These are phyloP conservation scores for Clitopilus hobsonii DNA, from an alignment of 768 basidiomycete species.

Conservation along the genomic window DNA sequence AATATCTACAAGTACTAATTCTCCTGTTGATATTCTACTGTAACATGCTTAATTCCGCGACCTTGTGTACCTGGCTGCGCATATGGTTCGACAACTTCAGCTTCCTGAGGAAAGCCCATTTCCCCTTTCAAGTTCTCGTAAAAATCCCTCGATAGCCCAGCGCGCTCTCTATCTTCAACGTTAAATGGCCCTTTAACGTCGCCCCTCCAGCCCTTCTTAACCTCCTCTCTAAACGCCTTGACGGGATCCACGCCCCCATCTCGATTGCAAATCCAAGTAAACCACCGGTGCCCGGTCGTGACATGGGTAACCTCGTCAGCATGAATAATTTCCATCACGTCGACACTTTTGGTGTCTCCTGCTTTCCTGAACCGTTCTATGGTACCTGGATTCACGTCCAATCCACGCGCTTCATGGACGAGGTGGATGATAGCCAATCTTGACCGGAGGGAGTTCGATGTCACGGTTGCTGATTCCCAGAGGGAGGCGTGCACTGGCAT, in stretches of 20 bases:
- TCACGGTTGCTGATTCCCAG: constrained; percentile 74
- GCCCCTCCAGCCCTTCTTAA: constrained; percentile 64
- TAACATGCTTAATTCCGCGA: background rate
- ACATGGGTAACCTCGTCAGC: constrained; percentile 81
- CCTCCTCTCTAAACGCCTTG: constrained; percentile 63
- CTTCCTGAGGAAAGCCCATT: constrained; percentile 28
- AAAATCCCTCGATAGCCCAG: constrained; percentile 67
- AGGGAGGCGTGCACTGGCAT: constrained; percentile 73
- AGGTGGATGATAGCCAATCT: constrained; percentile 82
- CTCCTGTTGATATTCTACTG: background rate
- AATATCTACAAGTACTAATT: too few relatives aligned
- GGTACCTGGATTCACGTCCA: constrained; percentile 80
- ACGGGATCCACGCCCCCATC: constrained; percentile 53
- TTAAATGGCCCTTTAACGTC: constrained; percentile 83
- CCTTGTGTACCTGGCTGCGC: background rate
- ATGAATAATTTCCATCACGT: constrained; percentile 71
- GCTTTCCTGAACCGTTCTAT: constrained; percentile 68
- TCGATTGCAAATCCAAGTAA: constrained; percentile 67
- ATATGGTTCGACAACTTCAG: constrained; percentile 3
- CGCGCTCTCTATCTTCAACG: constrained; percentile 63
- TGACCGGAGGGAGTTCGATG: constrained; percentile 60
- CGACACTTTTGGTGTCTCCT: constrained; percentile 62
- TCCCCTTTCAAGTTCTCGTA: constrained; percentile 71
- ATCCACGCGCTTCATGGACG: constrained; percentile 78
- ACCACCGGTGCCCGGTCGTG: constrained; percentile 79